Evolutionary conservation across 495 filamentous ascomycete genomes (phyloP).

Genomic region (Aspergillus taichungensis): DNA sequence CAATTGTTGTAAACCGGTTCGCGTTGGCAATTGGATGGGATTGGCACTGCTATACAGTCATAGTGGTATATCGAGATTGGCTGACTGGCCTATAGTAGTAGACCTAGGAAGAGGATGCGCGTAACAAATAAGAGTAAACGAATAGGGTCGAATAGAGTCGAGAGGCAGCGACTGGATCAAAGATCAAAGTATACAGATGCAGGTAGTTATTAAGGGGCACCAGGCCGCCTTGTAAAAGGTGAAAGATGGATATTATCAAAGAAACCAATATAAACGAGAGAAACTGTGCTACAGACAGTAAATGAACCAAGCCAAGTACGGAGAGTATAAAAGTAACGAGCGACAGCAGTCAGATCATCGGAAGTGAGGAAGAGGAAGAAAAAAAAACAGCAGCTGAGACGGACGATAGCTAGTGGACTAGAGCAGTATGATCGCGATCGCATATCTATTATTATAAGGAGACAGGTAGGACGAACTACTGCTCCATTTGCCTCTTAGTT

Average conservation of each 20-base stretch:
- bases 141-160: neutral
- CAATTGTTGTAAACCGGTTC: neutral
- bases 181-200: neutral
- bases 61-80: neutral
- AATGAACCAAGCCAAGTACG: neutral
- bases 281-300: neutral
- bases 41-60: slow-evolving; percentile 2
- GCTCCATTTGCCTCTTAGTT: neutral
- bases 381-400: neutral
- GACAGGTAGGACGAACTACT: too few relatives aligned
- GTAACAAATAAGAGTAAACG: neutral
- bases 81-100: neutral
- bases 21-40: neutral
- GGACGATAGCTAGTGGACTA: too few relatives aligned
- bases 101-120: slow-evolving; percentile 1
- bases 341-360: neutral
- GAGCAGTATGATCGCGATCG: too few relatives aligned
- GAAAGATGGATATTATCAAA: neutral
- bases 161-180: neutral
- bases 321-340: neutral
- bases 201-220: neutral
- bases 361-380: neutral
- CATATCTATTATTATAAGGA: neutral
- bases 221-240: neutral
- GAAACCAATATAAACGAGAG: neutral